These are phyloP conservation scores for Nyssa sinensis DNA, from an alignment of 148 eudicot species.

Conservation along the genomic window DNA sequence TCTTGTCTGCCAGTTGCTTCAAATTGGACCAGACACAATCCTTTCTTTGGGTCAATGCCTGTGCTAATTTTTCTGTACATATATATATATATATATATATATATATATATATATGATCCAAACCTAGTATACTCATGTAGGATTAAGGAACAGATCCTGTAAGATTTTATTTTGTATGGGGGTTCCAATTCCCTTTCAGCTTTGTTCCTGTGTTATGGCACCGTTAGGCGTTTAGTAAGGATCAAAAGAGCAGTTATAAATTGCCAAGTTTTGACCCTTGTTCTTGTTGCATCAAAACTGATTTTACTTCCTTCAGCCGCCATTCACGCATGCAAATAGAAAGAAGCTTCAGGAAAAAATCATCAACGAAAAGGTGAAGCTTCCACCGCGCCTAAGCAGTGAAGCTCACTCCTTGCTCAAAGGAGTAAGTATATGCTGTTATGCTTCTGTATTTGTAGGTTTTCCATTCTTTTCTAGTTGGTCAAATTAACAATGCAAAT, in stretches of 20 bases:
- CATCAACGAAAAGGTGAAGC: constrained; percentile 74
- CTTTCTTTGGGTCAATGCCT: too few species aligned
- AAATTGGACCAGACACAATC: too few species aligned
- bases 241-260: neutral
- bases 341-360: constrained; percentile 91
- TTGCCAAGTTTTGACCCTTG: neutral
- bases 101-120: neutral
- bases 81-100: too few species aligned
- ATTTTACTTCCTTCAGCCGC: constrained; percentile 57
- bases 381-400: constrained; percentile 69
- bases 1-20: too few species aligned
- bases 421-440: constrained; percentile 54
- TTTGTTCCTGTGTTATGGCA: neutral
- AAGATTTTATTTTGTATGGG: neutral
- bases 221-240: neutral
- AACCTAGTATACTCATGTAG: neutral
- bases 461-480: neutral
- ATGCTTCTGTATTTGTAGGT: neutral
- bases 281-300: neutral
- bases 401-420: constrained; percentile 90
- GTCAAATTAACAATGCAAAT: constrained; percentile 7
- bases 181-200: neutral
- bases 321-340: constrained; percentile 71
- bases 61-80: too few species aligned
- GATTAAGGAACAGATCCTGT: neutral